Percentiles rank a stretch among this genome's conserved stretches.
These are phyloP conservation scores for Adansonia grandidieri DNA, from an alignment of 441 rosid species.

Conservation along the genomic window DNA sequence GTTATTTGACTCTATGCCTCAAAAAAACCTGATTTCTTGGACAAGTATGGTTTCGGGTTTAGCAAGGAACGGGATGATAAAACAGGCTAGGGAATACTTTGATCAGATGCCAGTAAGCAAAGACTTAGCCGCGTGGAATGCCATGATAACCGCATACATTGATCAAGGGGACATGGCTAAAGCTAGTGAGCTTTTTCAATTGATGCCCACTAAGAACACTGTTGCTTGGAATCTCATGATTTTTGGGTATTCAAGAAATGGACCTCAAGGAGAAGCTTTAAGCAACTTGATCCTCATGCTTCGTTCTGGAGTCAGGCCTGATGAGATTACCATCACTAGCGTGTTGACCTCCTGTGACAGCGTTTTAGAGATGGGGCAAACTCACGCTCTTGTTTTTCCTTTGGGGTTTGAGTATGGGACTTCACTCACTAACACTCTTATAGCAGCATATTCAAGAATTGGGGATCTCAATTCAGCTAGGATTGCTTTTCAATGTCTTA, in stretches of 20 bases:
- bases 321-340: constrained; percentile 41
- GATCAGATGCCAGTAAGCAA: constrained; percentile 34
- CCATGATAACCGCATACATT: constrained; percentile 44
- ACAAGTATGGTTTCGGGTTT: constrained; percentile 39
- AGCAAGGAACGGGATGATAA: constrained; percentile 39
- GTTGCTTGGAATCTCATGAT: constrained; percentile 48
- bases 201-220: constrained; percentile 35
- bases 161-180: constrained; percentile 35
- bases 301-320: constrained; percentile 33
- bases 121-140: constrained; percentile 45
- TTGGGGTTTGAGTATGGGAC: constrained; percentile 37
- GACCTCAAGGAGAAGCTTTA: constrained; percentile 36
- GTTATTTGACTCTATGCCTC: constrained; percentile 43
- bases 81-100: constrained; percentile 37
- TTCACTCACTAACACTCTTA: constrained; percentile 37
- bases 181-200: constrained; percentile 38
- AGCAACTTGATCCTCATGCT: constrained; percentile 39
- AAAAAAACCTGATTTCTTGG: constrained; percentile 42
- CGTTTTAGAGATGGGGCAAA: constrained; percentile 36
- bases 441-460: constrained; percentile 41
- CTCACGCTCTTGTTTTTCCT: constrained; percentile 38
- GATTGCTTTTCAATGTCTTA: constrained; percentile 33
- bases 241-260: constrained; percentile 43
- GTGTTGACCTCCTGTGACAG: constrained; percentile 37
- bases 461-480: constrained; percentile 45